Percentiles rank a stretch among this genome's conserved stretches.
Conservation (phyloP, 75 land plant species). For the Isoetes taiwanensis region DNA sequence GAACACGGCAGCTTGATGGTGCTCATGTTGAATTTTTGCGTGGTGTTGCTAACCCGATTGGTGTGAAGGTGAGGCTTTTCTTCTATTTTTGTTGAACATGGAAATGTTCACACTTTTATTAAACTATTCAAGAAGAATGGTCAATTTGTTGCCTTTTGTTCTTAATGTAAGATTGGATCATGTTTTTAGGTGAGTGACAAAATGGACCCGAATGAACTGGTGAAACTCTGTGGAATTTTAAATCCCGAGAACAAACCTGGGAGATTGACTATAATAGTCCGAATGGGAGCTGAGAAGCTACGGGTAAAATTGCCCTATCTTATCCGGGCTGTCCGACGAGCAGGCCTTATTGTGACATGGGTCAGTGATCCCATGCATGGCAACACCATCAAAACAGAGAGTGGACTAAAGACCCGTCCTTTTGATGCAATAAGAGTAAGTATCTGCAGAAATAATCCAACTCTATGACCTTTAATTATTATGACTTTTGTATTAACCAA, state of each 20-base stretch:
- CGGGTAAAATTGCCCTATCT: conserved; percentile 55
- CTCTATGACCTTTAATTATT: background rate
- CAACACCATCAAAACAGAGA: conserved; percentile 60
- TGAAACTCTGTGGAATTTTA: conserved; percentile 50
- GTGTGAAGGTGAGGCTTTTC: conserved; percentile 32
- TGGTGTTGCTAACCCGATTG: conserved; percentile 58
- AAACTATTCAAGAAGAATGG: too few relatives aligned
- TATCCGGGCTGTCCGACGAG: conserved; percentile 55
- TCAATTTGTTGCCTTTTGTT: too few relatives aligned
- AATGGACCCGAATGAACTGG: conserved; percentile 68
- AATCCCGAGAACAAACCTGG: conserved; percentile 72
- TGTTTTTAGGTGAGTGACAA: conserved; percentile 57
- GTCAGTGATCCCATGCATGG: conserved; percentile 92
- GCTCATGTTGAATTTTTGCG: conserved; percentile 59
- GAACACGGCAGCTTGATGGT: conserved; percentile 54
- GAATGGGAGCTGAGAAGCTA: conserved; percentile 66
- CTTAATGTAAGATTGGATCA: background rate
- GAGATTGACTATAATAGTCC: conserved; percentile 47
- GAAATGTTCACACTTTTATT: too few relatives aligned
- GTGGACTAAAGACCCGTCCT: conserved; percentile 54
- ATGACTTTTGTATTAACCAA: background rate
- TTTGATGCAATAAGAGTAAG: conserved; percentile 56
- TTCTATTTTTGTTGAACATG: too few relatives aligned
- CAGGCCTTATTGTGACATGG: conserved; percentile 74
- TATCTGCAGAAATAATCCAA: background rate